Conservation (phyloP, 2,329 filamentous ascomycete species). For the Fonsecaea multimorphosa region DNA sequence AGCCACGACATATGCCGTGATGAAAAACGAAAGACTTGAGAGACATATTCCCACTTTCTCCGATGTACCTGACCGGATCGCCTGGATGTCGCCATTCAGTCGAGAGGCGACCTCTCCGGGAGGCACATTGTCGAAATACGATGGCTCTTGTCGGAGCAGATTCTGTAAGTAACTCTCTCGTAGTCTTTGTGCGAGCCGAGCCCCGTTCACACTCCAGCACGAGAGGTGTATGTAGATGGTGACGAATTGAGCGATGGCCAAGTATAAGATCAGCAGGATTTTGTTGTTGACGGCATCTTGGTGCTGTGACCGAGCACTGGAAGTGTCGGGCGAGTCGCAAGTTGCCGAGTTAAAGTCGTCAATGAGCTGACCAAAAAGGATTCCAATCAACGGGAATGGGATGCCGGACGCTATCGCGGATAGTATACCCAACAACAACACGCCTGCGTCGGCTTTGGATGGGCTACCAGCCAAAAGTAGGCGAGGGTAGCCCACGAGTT, state of each 20-base stretch:
- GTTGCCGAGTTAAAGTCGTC: conserved; percentile 45
- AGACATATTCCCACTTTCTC: conserved; percentile 59
- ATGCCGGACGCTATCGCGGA: conserved; percentile 47
- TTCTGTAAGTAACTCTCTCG: conserved; percentile 54
- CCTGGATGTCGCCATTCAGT: conserved; percentile 55
- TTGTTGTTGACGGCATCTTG: conserved; percentile 61
- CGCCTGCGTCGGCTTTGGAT: conserved; percentile 43
- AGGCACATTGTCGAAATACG: conserved; percentile 47
- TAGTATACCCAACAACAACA: conserved; percentile 38
- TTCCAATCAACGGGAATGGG: conserved; percentile 48
- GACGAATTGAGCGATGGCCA: conserved; percentile 68
- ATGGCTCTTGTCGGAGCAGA: conserved; percentile 40
- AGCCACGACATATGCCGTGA: conserved; percentile 57
- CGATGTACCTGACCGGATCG: conserved; percentile 55
- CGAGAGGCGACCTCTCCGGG: conserved; percentile 56
- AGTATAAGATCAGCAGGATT: conserved; percentile 67
- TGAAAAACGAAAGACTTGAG: conserved; percentile 54
- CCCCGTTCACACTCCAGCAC: conserved; percentile 69
- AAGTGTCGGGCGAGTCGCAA: conserved; percentile 19
- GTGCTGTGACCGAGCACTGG: conserved; percentile 7
- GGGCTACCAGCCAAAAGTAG: conserved; percentile 49
- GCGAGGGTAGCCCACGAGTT: conserved; percentile 45
- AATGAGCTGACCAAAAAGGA: conserved; percentile 50
- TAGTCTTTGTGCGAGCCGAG: conserved; percentile 67
- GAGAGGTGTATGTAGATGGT: conserved; percentile 69